A percentile compares a stretch with the other conserved stretches of the same genome.
These are phyloP conservation scores for Fusarium scirpi DNA, from an alignment of 2,329 filamentous ascomycete species.

Conservation along the genomic window DNA sequence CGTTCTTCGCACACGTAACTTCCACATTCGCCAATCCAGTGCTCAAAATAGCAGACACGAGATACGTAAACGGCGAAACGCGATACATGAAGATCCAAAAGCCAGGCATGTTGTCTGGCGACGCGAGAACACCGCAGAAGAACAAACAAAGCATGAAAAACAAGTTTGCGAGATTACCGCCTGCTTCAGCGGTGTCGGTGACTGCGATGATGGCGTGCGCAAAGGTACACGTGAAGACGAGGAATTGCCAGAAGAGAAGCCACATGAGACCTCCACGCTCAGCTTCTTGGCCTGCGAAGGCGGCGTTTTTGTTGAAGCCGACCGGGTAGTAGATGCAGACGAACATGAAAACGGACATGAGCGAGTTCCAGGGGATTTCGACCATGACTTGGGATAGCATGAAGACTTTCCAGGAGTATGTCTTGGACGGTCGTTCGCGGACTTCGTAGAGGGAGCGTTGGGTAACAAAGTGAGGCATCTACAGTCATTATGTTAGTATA, in stretches of 20 bases:
- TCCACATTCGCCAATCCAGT: slow-evolving; percentile 46
- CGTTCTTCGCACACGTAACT: slow-evolving; percentile 69
- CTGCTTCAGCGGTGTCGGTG: slow-evolving; percentile 73
- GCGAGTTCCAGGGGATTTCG: slow-evolving; percentile 85
- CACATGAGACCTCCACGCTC: slow-evolving; percentile 75
- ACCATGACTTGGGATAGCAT: slow-evolving; percentile 85
- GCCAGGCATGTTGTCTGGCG: slow-evolving; percentile 67
- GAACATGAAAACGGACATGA: slow-evolving; percentile 81
- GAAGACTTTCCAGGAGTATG: slow-evolving; percentile 87
- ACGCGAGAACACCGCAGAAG: slow-evolving; percentile 74
- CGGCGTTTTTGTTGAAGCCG: slow-evolving; percentile 78
- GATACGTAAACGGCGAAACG: slow-evolving; percentile 66
- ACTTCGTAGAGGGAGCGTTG: slow-evolving; percentile 87
- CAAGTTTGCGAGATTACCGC: slow-evolving; percentile 75
- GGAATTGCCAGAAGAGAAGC: slow-evolving; percentile 73
- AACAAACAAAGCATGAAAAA: slow-evolving; percentile 73
- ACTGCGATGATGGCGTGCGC: slow-evolving; percentile 73
- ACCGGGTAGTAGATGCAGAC: slow-evolving; percentile 89
- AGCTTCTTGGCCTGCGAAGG: slow-evolving; percentile 37
- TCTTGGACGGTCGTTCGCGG: slow-evolving; percentile 84
- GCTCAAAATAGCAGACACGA: slow-evolving; percentile 45
- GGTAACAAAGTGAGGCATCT: slow-evolving; percentile 87
- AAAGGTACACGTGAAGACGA: slow-evolving; percentile 77
- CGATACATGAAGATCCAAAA: slow-evolving; percentile 84
- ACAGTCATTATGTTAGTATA: slow-evolving; percentile 56